Conservation (phyloP, 257 asterid species). For the Penstemon newberryi region DNA sequence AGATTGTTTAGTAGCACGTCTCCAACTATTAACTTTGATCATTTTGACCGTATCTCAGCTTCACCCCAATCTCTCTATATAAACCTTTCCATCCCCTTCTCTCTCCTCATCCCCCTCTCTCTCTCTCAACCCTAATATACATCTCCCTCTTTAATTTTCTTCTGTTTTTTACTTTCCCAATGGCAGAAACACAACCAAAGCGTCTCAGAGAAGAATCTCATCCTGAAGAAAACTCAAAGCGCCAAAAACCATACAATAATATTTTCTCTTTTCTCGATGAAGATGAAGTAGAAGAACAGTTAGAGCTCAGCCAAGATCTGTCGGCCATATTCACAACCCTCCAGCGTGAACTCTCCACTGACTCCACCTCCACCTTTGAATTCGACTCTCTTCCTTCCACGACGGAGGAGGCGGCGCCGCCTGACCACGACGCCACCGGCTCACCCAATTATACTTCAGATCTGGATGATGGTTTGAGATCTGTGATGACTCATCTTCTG, state of each 20-base stretch:
- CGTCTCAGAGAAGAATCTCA: slow-evolving; percentile 55
- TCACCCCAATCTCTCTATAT: slow-evolving; percentile 39
- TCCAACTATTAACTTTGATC: too few relatives aligned
- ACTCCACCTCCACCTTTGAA: slow-evolving; percentile 29
- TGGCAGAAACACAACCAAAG: slow-evolving; percentile 58
- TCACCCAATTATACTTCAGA: slow-evolving; percentile 1
- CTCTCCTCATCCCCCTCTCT: slow-evolving; percentile 42
- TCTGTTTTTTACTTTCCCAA: not conserved
- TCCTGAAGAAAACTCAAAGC: slow-evolving; percentile 30
- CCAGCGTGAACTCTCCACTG: slow-evolving; percentile 49
- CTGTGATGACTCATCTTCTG: slow-evolving; percentile 72
- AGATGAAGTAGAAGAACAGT: slow-evolving; percentile 41
- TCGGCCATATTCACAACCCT: slow-evolving; percentile 55
- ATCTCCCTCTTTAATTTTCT: not conserved
- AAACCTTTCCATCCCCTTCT: slow-evolving; percentile 48
- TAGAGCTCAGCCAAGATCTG: slow-evolving; percentile 35
- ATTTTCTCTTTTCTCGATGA: slow-evolving; percentile 65
- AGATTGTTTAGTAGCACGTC: too few relatives aligned
- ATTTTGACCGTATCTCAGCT: not conserved
- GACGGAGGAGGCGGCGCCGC: slow-evolving; percentile 19
- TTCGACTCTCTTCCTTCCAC: slow-evolving; percentile 25
- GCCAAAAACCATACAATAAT: slow-evolving; percentile 44
- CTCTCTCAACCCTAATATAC: slow-evolving; percentile 24
- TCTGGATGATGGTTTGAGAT: slow-evolving; percentile 40
- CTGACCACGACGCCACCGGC: slow-evolving; percentile 13